Base-by-base conservation (phyloP, 177 flowering plant species). In the Vitis hybrid region DNA sequence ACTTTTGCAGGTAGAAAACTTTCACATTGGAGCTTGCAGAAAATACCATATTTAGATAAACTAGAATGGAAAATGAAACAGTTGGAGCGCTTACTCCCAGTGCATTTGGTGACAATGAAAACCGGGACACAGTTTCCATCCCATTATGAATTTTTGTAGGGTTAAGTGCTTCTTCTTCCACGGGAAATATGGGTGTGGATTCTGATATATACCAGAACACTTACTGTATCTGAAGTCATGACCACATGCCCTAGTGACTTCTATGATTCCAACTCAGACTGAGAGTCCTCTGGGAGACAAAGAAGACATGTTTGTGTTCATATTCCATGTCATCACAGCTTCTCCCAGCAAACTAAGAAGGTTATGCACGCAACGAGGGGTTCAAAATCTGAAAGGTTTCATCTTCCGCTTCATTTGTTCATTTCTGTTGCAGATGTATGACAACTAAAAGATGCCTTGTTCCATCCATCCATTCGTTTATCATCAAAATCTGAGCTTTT, bases 201-300 rank as follows among this genome's bases (percentile, higher is more conserved):
- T 24, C 24, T 24, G 24, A 24, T 24, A 24, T 0, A 24, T 24
- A 24, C 24, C 24, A 24, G 24, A 24, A 24, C 24, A 24, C 24
- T 24, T 24, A 24, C 24, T 17, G 98, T 92, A 79, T 88, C 97
- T 11, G 97, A 87, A 78, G 97, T 92, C 60, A 88, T 86, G 90
- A 91, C 98, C 40, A 97, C 24, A 21, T 21, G 24, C 24, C 24
- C 24, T 21, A 21, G 24, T 21, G 24, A 21, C 24, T 21, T 21
- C 1, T 21, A 21, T 21, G 24, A 21, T 21, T 21, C 24, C 24
- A 21, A 21, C 24, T 21, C 24, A 21, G 24, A 21, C 24, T 21
- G 24, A 21, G 71, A 35, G 15, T 54, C 66, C 15, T 67, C 10
- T 2, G 51, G 19, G 27, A 63, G 24, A 24, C 18, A 56, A 52